Evolutionary conservation across 1,139 yeast species (phyloP), one percentile per base, ranked within the genome.

Genomic region (Kazachstania sp.): DNA sequence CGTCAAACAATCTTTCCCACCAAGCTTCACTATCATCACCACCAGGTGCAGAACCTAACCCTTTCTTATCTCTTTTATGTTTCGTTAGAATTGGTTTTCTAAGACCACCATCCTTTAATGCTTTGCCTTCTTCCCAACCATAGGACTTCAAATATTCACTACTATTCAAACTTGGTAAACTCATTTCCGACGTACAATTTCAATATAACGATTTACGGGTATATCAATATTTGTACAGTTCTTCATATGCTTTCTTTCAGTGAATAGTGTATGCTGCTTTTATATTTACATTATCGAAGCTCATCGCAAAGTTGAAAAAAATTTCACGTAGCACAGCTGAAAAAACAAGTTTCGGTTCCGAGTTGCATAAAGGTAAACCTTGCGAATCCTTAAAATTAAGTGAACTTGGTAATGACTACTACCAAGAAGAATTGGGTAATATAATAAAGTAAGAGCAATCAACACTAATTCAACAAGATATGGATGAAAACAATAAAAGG

Each of bases 1-100:
- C 96, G 65, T 92, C 97, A 68, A 92, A 92, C 43, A 90, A 71
- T 55, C 84, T 75, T 56, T 92, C 97, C 98, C 98, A 92, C 98
- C 98, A 92, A 45, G 86, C 83, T 59, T 88, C 97, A 38, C 66
- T 54, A 19, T 83, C 81, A 51, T 77, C 83, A 7, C 57, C 57
- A 29, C 66, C 66, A 9, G 63, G 61, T 4, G 70, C 70, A 39
- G 63, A 58, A 6, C 71, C 72, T 40, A 92, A 72, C 3, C 98
- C 98, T 61, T 87, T 87, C 49, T 81, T 83, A 61, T 92, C 97
- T 56, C 81, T 81, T 68, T 92, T 88, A 61, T 92, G 97, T 56
- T 83, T 83, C 43, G 92, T 96, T 52, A 92, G 68, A 44, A 92
- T 80, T 0, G 98, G 97, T 59, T 81, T 86, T 57, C 75, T 79